Percentiles rank a stretch among this genome's conserved stretches.
Conservation (phyloP, 2,329 filamentous ascomycete species). For the Corinectria fuckeliana region DNA sequence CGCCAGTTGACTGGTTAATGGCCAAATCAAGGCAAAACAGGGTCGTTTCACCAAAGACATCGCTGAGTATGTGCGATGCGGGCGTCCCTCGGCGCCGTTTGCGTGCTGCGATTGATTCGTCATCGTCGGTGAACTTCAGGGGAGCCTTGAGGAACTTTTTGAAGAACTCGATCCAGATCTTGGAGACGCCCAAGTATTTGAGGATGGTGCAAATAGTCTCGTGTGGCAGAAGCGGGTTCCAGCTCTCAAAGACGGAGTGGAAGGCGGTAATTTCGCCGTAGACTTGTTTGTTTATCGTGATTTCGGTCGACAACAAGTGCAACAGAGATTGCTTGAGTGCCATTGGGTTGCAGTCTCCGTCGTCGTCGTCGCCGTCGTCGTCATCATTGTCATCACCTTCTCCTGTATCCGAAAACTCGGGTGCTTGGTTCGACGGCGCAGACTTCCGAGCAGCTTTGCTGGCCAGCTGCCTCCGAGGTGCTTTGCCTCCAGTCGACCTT, state of each 20-base stretch:
- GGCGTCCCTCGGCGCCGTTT: constrained; percentile 64
- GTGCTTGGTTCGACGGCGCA: background rate
- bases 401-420: background rate
- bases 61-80: constrained; percentile 64
- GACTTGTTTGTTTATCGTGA: constrained; percentile 52
- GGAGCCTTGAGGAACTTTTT: constrained; percentile 63
- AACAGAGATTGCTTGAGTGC: constrained; percentile 56
- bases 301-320: constrained; percentile 55
- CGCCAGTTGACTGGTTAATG: constrained; percentile 63
- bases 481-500: background rate
- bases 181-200: constrained; percentile 63
- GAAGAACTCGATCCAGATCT: constrained; percentile 66
- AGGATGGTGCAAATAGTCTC: constrained; percentile 63
- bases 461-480: constrained; percentile 8
- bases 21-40: constrained; percentile 71
- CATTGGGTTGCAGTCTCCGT: constrained; percentile 44
- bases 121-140: constrained; percentile 63
- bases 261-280: constrained; percentile 54
- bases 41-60: constrained; percentile 64
- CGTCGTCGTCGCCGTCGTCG: background rate
- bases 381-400: constrained; percentile 10
- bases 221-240: constrained; percentile 57
- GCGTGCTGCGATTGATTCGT: constrained; percentile 49
- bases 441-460: constrained; percentile 5
- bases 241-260: constrained; percentile 54